Conservation (phyloP, 208 protist species). For the Trypanosoma congolense region DNA sequence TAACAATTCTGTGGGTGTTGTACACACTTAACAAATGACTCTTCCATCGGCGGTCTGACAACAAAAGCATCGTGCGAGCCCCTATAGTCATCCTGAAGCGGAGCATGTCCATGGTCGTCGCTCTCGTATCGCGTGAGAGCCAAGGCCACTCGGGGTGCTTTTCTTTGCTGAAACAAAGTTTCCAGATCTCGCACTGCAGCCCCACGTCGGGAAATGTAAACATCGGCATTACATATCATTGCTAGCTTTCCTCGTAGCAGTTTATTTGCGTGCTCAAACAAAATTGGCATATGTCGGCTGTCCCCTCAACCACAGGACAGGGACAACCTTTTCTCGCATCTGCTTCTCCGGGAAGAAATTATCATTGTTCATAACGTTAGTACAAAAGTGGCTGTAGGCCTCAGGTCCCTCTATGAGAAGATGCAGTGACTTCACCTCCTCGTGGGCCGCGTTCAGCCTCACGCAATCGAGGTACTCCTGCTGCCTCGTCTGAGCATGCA, state of each 20-base stretch:
- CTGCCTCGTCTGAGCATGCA: slow-evolving; percentile 36
- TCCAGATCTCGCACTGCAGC: slow-evolving; percentile 30
- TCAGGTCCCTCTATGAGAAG: slow-evolving; percentile 61
- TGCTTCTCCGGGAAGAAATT: not conserved
- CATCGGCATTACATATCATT: slow-evolving; percentile 87
- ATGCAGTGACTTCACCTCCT: slow-evolving; percentile 42
- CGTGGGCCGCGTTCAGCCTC: slow-evolving; percentile 36
- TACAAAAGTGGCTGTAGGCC: slow-evolving; percentile 47
- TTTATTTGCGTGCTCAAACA: slow-evolving; percentile 70
- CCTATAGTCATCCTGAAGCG: slow-evolving; percentile 72
- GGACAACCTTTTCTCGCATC: slow-evolving; percentile 38
- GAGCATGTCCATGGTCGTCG: slow-evolving; percentile 36
- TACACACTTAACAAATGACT: slow-evolving; percentile 36
- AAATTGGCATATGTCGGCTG: slow-evolving; percentile 67
- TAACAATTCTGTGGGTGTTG: slow-evolving; percentile 81
- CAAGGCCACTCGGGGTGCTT: slow-evolving; percentile 26
- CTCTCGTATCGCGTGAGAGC: slow-evolving; percentile 80
- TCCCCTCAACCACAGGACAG: slow-evolving; percentile 27
- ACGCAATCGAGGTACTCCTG: slow-evolving; percentile 73
- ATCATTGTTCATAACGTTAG: slow-evolving; percentile 27
- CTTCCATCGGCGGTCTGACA: slow-evolving; percentile 44
- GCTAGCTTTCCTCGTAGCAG: slow-evolving; percentile 36
- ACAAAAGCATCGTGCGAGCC: slow-evolving; percentile 88
- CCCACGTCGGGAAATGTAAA: slow-evolving; percentile 44
- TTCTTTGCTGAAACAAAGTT: slow-evolving; percentile 29